Evolutionary conservation across 1,284 basidiomycete species (phyloP).

Genomic region (Chondrostereum purpureum): DNA sequence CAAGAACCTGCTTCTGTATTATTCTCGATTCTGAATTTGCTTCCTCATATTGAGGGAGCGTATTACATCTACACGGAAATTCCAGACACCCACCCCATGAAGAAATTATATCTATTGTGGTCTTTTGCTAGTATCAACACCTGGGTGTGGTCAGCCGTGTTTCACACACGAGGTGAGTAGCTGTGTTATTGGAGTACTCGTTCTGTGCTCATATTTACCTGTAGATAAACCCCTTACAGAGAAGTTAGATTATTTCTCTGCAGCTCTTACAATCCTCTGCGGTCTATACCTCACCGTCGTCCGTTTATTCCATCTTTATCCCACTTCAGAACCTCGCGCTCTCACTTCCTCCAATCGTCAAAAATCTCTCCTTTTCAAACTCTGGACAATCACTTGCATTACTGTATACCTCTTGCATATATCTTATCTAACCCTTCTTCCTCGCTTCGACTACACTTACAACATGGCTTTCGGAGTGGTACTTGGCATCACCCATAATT

Average conservation of each 20-base stretch:
- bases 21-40: constrained; percentile 84
- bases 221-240: constrained; percentile 83
- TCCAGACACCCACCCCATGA: constrained; percentile 61
- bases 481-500: constrained; percentile 74
- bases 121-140: constrained; percentile 78
- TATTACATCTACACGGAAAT: constrained; percentile 44
- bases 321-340: constrained; percentile 26
- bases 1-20: constrained; percentile 93
- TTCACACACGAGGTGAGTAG: constrained; percentile 83
- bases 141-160: constrained; percentile 90
- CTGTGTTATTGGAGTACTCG: constrained; percentile 5
- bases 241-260: constrained; percentile 93
- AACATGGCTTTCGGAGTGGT: constrained; percentile 86
- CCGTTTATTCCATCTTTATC: constrained; percentile 77
- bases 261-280: constrained; percentile 75
- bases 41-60: constrained; percentile 59
- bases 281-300: constrained; percentile 71
- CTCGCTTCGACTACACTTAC: constrained; percentile 92
- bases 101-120: constrained; percentile 63
- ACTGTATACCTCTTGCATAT: constrained; percentile 62
- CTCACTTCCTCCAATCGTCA: constrained; percentile 15
- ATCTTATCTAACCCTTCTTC: constrained; percentile 70
- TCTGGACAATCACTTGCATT: constrained; percentile 42
- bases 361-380: constrained; percentile 18
- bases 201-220: constrained; percentile 4